phyloP scores from a whole-genome alignment of 768 basidiomycete genomes.

The Aureoboletus auriporus region DNA sequence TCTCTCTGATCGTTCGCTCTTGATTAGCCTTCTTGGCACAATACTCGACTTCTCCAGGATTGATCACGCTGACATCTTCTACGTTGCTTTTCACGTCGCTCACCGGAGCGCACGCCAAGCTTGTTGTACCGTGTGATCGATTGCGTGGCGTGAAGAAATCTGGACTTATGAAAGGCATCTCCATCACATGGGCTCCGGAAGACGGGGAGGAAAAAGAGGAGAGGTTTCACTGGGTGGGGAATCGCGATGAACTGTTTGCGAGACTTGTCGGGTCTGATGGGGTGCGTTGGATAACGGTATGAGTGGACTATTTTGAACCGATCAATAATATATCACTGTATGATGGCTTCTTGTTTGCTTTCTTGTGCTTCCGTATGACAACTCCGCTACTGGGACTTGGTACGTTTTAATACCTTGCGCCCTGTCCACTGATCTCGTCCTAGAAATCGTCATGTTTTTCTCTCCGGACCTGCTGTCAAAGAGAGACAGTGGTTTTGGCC shows the following conservation, averaged over 20 bases:
- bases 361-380: slow-evolving; percentile 4
- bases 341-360: slow-evolving; percentile 22
- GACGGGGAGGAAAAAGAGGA: slow-evolving; percentile 40
- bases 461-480: slow-evolving; percentile 74
- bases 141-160: slow-evolving; percentile 57
- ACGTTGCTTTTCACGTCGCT: slow-evolving; percentile 55
- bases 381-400: too few species aligned
- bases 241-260: slow-evolving; percentile 64
- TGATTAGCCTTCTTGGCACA: slow-evolving; percentile 58
- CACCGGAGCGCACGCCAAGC: slow-evolving; percentile 40
- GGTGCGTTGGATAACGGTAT: slow-evolving; percentile 46
- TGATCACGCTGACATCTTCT: slow-evolving; percentile 52
- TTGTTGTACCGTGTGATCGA: slow-evolving; percentile 42
- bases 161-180: slow-evolving; percentile 50
- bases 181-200: slow-evolving; percentile 40
- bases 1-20: background rate
- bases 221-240: slow-evolving; percentile 56
- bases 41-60: slow-evolving; percentile 47
- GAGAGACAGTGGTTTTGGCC: slow-evolving; percentile 84
- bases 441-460: slow-evolving; percentile 67
- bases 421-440: background rate
- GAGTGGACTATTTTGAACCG: slow-evolving; percentile 10
- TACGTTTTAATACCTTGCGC: background rate
- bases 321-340: slow-evolving; percentile 2
- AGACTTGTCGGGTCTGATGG: slow-evolving; percentile 52